Base-by-base conservation (phyloP, 2,329 filamentous ascomycete genomes). In the Xylaria hypoxylon region DNA sequence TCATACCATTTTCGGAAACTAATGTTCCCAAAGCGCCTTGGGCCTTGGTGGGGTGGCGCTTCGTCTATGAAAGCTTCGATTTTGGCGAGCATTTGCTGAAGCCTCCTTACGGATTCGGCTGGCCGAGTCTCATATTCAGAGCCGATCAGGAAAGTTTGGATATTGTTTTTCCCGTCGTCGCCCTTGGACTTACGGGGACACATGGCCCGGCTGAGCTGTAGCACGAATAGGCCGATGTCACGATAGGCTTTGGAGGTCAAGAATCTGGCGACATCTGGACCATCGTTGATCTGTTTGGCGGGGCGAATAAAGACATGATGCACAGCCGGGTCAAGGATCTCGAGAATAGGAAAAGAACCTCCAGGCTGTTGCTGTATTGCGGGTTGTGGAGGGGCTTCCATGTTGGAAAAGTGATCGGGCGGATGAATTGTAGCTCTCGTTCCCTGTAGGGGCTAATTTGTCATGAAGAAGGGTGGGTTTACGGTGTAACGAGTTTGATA, bases 181-280 rank as follows among this genome's bases (percentile, higher is more conserved):
- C 79, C 76, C 2, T 75, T 66, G 2, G 76, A 72, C 71, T 85
- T 89, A 22, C 88, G 83, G 0, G 95, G 94, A 71, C 95, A 92
- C 80, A 98, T 88, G 11, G 94, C 87, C 64, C 90, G 89, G 78
- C 97, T 98, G 55, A 99, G 89, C 80, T 98, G 96, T 71, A 97
- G 85, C 52, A 98, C 83, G 78, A 97, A 98, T 52, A 88, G 86
- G 79, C 93, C 91, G 60, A 99, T 92, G 76, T 97, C 93, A 65
- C 89, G 86, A 80, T 98, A 97, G 50, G 93, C 96, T 71, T 87
- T 88, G 55, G 92, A 94, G 8, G 85, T 86, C 59, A 97, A 87
- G 79, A 98, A 99, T 69, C 86, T 87, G 22, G 87, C 79, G 61
- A 99, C 92, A 83, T 98, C 94, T 66, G 90, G 83, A 63, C 90